Evolutionary conservation across 163 green algal genomes (phyloP), one percentile per base, ranked within the genome.

Genomic region (Scenedesmus sp.): DNA sequence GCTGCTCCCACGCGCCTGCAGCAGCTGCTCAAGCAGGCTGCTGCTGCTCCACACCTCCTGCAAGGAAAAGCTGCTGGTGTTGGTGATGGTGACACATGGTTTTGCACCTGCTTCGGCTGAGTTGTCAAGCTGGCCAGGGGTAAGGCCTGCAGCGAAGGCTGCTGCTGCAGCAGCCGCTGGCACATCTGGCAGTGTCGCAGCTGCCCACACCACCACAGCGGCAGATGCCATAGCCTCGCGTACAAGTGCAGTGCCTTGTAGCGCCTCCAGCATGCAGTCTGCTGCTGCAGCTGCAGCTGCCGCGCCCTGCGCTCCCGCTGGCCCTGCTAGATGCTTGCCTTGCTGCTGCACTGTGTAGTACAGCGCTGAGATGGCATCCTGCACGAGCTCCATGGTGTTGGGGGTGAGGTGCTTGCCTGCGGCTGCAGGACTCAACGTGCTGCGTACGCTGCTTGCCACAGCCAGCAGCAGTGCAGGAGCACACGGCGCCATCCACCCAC

Each of bases 161-260:
- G 83, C 72, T 13, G 93, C 95, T 30, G 92, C 86, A 16, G 78
- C 81, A 6, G 53, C 85, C 0, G 92, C 90, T 3, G 76, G 72
- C 3, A 95, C 94, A 5, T 35, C 65, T 1, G 94, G 94, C 84
- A 97, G 93, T 33, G 86, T 51, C 1, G 94, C 91, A 2, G 94
- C 93, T 0, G 92, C 88, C 83, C 94, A 95, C 33, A 97, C 92
- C 12, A 94, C 91, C 5, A 96, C 94, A 10, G 95, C 95, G 5
- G 96, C 96, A 26, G 94, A 96, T 10, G 95, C 91, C 59, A 97
- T 91, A 0, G 94, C 93, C 59, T 97, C 96, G 2, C 95, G 87
- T 3, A 96, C 94, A 18, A 97, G 70, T 5, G 72, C 86, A 12
- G 85, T 82, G 15, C 94, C 94, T 93, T 96, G 93, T 80, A 96